Base-by-base conservation (phyloP, 225 moss, liverwort and hornwort genomes). In the Marchantia paleacea region DNA sequence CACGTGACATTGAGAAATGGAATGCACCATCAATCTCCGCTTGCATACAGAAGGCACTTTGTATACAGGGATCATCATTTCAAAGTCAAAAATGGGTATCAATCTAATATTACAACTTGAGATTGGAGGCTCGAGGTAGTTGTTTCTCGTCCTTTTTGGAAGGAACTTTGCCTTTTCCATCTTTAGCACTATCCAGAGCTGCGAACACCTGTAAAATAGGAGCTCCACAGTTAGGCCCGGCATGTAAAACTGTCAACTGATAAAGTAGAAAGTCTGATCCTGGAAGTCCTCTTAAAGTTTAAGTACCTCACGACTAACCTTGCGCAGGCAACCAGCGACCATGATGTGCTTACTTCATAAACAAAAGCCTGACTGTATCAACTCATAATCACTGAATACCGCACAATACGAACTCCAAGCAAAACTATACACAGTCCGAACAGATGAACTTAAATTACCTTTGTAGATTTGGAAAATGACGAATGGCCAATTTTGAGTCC, bases 121-220 rank as follows among this genome's bases (percentile, higher is more conserved):
- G 84, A 49, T 79, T 76, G 67, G 87, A 84, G 58, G 82, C 82
- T 18, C 79, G 84, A 22, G 58, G 76, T 7, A 79, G 80, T 80
- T 69, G 55, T 57, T 75, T 81, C 49, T 80, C 79, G 30, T 75
- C 79, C 71, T 81, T 87, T 14, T 57, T 20, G 0, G 86, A 63
- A 79, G 52, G 78, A 76, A 77, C 75, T 55, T 75, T 82, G 52
- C 79, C 84, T 47, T 67, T 79, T 7, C 64, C 79, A 49, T 71
- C 91, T 87, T 92, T 90, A 7, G 82, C 85, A 30, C 85, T 88
- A 72, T 96, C 94, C 76, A 92, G 84, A 55, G 81, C 89, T 14
- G 94, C 94, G 75, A 94, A 96, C 51, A 93, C 93, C 91, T 93
- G 86, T 31, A 13, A 69, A 68, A 62, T 18, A 68, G 57, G 10